Conservation (phyloP, 1,284 basidiomycete species). For the Trichosporon asahii region DNA sequence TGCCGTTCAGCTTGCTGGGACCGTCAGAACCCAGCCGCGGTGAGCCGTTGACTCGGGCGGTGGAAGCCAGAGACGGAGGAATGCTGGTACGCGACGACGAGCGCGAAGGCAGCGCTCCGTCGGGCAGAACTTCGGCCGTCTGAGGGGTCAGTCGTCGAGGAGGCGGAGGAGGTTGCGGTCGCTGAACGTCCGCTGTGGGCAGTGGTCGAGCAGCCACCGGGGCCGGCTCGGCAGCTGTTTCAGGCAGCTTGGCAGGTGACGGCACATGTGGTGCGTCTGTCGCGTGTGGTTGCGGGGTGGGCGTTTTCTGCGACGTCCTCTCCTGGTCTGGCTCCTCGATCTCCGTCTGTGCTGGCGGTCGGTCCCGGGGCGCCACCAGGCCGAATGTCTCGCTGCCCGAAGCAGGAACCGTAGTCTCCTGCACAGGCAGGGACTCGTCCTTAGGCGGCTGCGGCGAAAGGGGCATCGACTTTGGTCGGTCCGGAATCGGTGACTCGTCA, state of each 20-base stretch:
- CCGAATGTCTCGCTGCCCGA: neutral
- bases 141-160: neutral
- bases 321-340: neutral
- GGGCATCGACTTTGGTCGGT: neutral
- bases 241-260: neutral
- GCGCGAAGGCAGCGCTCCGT: neutral
- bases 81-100: neutral
- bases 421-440: neutral
- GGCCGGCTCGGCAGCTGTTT: neutral
- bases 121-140: neutral
- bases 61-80: neutral
- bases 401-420: slow-evolving; percentile 1
- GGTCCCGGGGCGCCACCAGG: neutral
- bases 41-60: neutral
- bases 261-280: neutral
- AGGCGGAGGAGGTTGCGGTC: neutral
- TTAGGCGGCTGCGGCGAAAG: neutral
- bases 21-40: neutral
- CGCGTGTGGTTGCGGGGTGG: neutral
- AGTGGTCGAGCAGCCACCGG: neutral
- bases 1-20: neutral
- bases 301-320: neutral
- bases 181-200: neutral
- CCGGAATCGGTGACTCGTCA: neutral
- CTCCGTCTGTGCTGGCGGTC: neutral